A percentile compares a stretch with the other conserved stretches of the same genome.
Conservation (phyloP, 2,329 filamentous ascomycete species). For the Pseudogymnoascus sp. region DNA sequence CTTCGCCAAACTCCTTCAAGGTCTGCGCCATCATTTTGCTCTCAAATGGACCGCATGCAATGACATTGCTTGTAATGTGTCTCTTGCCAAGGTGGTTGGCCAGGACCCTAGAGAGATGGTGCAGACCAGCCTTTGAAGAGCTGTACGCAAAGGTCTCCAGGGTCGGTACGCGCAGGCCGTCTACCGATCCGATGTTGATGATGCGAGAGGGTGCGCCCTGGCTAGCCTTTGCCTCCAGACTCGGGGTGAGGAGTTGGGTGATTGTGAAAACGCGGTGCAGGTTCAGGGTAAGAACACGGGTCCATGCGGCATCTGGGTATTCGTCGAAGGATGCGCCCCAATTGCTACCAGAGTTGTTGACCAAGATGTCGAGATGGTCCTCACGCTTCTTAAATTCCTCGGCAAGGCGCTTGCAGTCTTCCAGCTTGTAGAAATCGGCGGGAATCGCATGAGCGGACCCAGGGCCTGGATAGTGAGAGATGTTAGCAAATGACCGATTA, state of each 20-base stretch:
- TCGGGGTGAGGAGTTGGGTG: slow-evolving; percentile 52
- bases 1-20: slow-evolving; percentile 47
- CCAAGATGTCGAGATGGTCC: slow-evolving; percentile 48
- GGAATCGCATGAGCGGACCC: slow-evolving; percentile 51
- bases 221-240: slow-evolving; percentile 45
- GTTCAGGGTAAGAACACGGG: slow-evolving; percentile 49
- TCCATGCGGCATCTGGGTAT: slow-evolving; percentile 52
- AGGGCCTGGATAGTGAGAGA: slow-evolving; percentile 24
- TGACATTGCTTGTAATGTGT: slow-evolving; percentile 55
- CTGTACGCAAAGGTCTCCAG: slow-evolving; percentile 54
- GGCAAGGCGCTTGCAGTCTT: slow-evolving; percentile 49
- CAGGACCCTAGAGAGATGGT: slow-evolving; percentile 57
- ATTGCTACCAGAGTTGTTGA: slow-evolving; percentile 59
- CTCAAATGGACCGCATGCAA: slow-evolving; percentile 64
- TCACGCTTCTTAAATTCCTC: slow-evolving; percentile 47
- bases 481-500: neutral
- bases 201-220: slow-evolving; percentile 43
- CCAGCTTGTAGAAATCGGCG: slow-evolving; percentile 55
- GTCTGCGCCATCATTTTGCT: slow-evolving; percentile 69
- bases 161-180: slow-evolving; percentile 51
- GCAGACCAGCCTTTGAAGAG: slow-evolving; percentile 53
- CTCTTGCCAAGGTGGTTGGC: slow-evolving; percentile 52
- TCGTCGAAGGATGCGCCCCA: slow-evolving; percentile 54
- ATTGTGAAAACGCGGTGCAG: slow-evolving; percentile 59
- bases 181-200: slow-evolving; percentile 58